These are phyloP conservation scores for Kingdonia uniflora DNA, from an alignment of 164 flowering plant species.

Conservation along the genomic window DNA sequence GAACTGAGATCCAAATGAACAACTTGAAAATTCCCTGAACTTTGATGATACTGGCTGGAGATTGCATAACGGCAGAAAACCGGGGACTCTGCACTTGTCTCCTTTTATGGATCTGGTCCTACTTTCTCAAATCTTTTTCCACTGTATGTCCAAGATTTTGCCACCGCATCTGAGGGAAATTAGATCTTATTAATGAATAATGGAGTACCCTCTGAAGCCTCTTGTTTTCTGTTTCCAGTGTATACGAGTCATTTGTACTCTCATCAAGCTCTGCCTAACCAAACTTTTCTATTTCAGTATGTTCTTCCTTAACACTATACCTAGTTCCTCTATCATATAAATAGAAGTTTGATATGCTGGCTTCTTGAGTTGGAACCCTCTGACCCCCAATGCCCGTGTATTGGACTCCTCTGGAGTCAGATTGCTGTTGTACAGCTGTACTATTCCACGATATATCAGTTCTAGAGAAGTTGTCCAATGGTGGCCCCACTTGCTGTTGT, in stretches of 20 bases:
- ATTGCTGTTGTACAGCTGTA: constrained; percentile 43
- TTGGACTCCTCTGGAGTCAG: constrained; percentile 46
- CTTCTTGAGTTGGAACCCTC: constrained; percentile 45
- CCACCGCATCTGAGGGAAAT: constrained; percentile 54
- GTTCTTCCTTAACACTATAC: constrained; percentile 59
- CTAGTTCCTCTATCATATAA: constrained; percentile 42
- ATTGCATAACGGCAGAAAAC: constrained; percentile 57
- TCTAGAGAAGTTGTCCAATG: constrained; percentile 42
- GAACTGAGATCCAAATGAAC: constrained; percentile 60
- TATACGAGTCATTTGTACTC: constrained; percentile 30
- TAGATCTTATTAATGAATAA: constrained; percentile 43
- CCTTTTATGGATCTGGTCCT: constrained; percentile 62
- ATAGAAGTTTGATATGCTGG: constrained; percentile 27
- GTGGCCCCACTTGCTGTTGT: constrained; percentile 40
- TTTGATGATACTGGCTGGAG: constrained; percentile 84
- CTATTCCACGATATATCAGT: constrained; percentile 63
- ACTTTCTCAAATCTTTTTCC: constrained; percentile 64
- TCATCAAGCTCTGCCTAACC: constrained; percentile 35
- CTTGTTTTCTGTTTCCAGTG: constrained; percentile 30
- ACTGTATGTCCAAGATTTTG: constrained; percentile 44
- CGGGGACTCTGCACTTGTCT: constrained; percentile 77
- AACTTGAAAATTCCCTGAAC: constrained; percentile 84
- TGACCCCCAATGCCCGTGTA: constrained; percentile 38
- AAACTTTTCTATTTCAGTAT: constrained; percentile 42
- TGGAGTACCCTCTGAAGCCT: constrained; percentile 43